Conservation (phyloP, 208 protist species). For the Sergeia podlipaevii region DNA sequence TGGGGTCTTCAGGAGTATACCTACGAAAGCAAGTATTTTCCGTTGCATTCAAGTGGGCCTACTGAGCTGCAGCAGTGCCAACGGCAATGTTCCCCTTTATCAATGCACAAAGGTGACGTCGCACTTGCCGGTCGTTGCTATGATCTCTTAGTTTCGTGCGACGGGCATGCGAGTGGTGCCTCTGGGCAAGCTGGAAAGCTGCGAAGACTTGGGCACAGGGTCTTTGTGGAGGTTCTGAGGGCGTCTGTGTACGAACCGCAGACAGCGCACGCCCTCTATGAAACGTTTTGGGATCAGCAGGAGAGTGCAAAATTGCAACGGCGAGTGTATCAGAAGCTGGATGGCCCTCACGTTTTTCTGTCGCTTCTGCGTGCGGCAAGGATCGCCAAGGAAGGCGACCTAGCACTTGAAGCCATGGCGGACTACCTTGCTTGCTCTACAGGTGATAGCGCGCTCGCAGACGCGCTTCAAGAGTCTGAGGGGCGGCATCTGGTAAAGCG, state of each 20-base stretch:
- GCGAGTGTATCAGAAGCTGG: conserved; percentile 46
- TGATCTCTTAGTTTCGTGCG: conserved; percentile 8
- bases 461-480: too few species aligned
- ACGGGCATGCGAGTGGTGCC: not conserved
- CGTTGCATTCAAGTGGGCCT: too few species aligned
- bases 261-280: conserved; percentile 33
- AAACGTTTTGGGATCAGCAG: conserved; percentile 39
- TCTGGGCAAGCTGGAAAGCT: not conserved
- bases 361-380: conserved; percentile 54
- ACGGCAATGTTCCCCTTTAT: too few species aligned
- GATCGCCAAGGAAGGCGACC: conserved; percentile 14
- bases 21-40: too few species aligned
- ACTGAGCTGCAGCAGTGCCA: too few species aligned
- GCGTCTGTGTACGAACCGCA: conserved; percentile 31
- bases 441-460: not conserved
- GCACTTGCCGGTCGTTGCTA: conserved; percentile 18
- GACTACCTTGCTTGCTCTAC: conserved; percentile 36
- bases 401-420: conserved; percentile 40
- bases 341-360: conserved; percentile 65
- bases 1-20: too few species aligned
- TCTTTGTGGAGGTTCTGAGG: conserved; percentile 48
- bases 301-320: too few species aligned
- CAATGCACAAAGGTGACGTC: not conserved
- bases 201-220: conserved; percentile 34
- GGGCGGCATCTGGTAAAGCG: not conserved